Evolutionary conservation across 305 asterid species (phyloP), one percentile per base, ranked within the genome.

Genomic region (Fraxinus ornus): DNA sequence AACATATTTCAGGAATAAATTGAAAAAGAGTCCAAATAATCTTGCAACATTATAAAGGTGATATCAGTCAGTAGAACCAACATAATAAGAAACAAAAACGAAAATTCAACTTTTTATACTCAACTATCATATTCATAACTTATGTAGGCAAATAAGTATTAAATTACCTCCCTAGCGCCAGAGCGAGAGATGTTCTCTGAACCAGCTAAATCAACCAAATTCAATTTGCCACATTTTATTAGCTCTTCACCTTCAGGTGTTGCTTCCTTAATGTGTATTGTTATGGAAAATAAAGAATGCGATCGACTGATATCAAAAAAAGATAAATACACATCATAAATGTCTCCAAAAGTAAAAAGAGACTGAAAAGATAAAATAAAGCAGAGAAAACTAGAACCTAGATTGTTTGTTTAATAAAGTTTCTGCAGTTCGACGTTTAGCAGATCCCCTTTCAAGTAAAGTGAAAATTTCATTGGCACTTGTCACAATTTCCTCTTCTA

Each of bases 211-310:
- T 97, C 98, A 60, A 96, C 99, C 87, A 94, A 88, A 87, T 96
- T 96, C 84, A 97, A 89, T 89, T 94, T 97, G 84, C 99, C 99
- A 76, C 98, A 94, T 86, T 97, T 97, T 75, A 97, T 97, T 26
- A 97, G 93, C 83, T 96, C 99, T 92, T 96, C 99, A 5, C 98
- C 99, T 89, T 96, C 98, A 72, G 98, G 94, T n/a, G 98, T 96
- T 24, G 98, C 92, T 91, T 96, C 99, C 91, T 93, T 96, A 83
- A 96, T 96, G 88, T 96, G 99, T 79, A 97, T 97, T 6, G 98
- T 94, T 78, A 97, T 94, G 85, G 98, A 91, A 83, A 96, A 97
- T 7, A 97, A 94, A 71, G 98, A 97, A 90, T 97, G 99, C 64
- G 99, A 97, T 77, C 98, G 98, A 90, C 99, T 94, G 92, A 84